Percentiles rank a stretch among this genome's conserved stretches.
phyloP scores from a whole-genome alignment of 1,139 yeast genomes.

The Casaregolazyma suthepensis region DNA sequence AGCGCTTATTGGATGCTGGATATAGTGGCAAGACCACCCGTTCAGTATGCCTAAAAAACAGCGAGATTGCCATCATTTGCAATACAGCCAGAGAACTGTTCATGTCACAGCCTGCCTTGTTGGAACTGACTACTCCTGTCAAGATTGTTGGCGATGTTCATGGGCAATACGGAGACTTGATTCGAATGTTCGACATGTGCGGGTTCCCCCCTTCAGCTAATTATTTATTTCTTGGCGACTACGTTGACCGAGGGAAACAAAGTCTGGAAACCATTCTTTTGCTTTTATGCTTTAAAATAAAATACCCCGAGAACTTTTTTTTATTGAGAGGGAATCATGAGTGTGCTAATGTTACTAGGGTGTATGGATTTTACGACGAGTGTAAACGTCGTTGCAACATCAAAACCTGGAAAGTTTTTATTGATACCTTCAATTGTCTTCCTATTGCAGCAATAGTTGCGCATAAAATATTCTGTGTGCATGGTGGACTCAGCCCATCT shows the following conservation, averaged over 20 bases:
- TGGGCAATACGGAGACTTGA: slow-evolving; percentile 90
- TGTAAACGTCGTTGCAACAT: slow-evolving; percentile 90
- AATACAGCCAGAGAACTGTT: slow-evolving; percentile 83
- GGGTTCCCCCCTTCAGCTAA: slow-evolving; percentile 98
- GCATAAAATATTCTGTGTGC: slow-evolving; percentile 93
- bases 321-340: slow-evolving; percentile 92
- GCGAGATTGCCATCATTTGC: slow-evolving; percentile 83
- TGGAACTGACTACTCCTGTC: slow-evolving; percentile 91
- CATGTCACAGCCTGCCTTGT: slow-evolving; percentile 77
- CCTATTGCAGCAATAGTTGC: slow-evolving; percentile 97
- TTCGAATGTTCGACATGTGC: slow-evolving; percentile 87
- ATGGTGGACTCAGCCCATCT: slow-evolving; percentile 93
- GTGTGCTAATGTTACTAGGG: slow-evolving; percentile 92
- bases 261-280: slow-evolving; percentile 83
- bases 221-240: slow-evolving; percentile 88
- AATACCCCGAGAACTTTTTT: slow-evolving; percentile 94
- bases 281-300: slow-evolving; percentile 83
- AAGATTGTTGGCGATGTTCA: slow-evolving; percentile 97
- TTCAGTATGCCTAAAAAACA: slow-evolving; percentile 76
- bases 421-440: slow-evolving; percentile 88
- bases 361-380: slow-evolving; percentile 95
- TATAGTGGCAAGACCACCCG: slow-evolving; percentile 90
- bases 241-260: slow-evolving; percentile 95
- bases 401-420: slow-evolving; percentile 88
- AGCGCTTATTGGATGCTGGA: slow-evolving; percentile 87